phyloP scores from a whole-genome alignment of 2,329 filamentous ascomycete genomes.

The Arthrobotrys iridis region DNA sequence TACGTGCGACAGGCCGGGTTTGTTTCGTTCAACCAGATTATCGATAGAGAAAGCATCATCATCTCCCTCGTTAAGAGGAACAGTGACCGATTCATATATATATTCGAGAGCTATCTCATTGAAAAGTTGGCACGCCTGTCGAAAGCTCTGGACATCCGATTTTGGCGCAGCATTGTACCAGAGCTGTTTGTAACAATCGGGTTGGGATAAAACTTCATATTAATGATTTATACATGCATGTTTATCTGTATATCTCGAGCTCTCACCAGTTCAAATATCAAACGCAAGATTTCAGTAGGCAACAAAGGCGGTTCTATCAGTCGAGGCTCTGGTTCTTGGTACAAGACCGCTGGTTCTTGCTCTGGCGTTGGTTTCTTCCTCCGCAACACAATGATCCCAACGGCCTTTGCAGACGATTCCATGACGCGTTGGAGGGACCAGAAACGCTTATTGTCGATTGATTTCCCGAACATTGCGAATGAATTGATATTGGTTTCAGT shows the following conservation, averaged over 20 bases:
- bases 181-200: too few species aligned
- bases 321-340: background rate
- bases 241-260: background rate
- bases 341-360: background rate
- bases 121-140: constrained; percentile 21
- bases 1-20: background rate
- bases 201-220: too few species aligned
- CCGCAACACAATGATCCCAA: background rate
- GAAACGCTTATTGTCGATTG: background rate
- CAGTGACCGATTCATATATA: constrained; percentile 4
- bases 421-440: background rate
- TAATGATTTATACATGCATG: too few species aligned
- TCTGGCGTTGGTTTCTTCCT: background rate
- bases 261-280: constrained; percentile 27
- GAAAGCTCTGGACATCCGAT: constrained; percentile 8
- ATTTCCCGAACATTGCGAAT: background rate
- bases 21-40: background rate
- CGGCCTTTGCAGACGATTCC: background rate
- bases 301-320: background rate
- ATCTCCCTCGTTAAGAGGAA: constrained; percentile 20
- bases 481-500: background rate
- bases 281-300: constrained; percentile 20
- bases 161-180: background rate
- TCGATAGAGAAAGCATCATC: background rate
- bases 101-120: constrained; percentile 15